These are phyloP conservation scores for Verticillium nonalfalfae DNA, from an alignment of 2,329 filamentous ascomycete species.

Conservation along the genomic window DNA sequence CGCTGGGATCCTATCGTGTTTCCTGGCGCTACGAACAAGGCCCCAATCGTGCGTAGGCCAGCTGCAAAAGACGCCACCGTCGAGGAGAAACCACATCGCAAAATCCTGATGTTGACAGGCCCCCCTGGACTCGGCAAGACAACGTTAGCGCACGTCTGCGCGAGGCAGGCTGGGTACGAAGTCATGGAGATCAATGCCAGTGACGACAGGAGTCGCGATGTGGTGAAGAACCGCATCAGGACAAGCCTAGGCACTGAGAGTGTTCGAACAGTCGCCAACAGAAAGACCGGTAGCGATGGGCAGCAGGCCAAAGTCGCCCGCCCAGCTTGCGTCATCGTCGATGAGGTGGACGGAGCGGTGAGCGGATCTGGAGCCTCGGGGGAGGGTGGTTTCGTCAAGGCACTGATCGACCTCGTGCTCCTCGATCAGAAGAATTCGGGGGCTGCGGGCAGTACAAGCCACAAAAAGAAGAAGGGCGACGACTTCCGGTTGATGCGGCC, in stretches of 20 bases:
- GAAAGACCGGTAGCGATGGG: constrained; percentile 42
- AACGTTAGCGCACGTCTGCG: constrained; percentile 92
- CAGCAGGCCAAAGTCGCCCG: constrained; percentile 64
- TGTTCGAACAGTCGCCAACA: constrained; percentile 69
- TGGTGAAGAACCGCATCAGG: constrained; percentile 85
- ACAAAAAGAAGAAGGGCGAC: constrained; percentile 70
- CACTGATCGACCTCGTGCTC: constrained; percentile 82
- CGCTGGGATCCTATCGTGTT: constrained; percentile 92
- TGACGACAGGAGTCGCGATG: constrained; percentile 82
- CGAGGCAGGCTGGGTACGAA: constrained; percentile 90
- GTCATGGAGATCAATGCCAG: constrained; percentile 97
- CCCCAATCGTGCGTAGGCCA: constrained; percentile 34
- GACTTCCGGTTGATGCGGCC: constrained; percentile 83
- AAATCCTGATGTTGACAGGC: constrained; percentile 84
- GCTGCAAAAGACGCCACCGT: constrained; percentile 38
- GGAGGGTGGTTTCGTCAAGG: constrained; percentile 93
- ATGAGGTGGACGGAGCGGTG: constrained; percentile 94
- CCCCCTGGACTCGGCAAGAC: constrained; percentile 94
- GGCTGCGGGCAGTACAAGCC: constrained; percentile 19
- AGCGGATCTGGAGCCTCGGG: constrained; percentile 69
- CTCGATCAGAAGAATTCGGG: constrained; percentile 72
- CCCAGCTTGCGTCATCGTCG: constrained; percentile 88
- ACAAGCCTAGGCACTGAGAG: constrained; percentile 93
- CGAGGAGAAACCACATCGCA: constrained; percentile 73
- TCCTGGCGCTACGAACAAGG: constrained; percentile 62